These are phyloP conservation scores for Monosporascus sp. DNA, from an alignment of 2,329 filamentous ascomycete genomes.

Conservation along the genomic window DNA sequence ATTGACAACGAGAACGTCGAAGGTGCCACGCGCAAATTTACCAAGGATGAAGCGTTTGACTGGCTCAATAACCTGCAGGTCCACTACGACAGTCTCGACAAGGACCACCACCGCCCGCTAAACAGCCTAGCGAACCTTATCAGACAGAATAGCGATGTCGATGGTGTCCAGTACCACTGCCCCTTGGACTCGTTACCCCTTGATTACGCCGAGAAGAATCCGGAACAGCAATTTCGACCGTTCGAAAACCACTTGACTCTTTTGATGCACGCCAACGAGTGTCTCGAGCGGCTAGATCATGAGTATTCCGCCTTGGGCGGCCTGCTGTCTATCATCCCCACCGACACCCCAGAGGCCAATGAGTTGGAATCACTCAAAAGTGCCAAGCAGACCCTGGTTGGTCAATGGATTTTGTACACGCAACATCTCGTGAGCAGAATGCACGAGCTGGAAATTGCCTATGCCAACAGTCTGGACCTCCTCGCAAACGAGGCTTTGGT, in stretches of 20 bases:
- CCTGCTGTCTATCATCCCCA: constrained; percentile 49
- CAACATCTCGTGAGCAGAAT: constrained; percentile 50
- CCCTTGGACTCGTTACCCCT: constrained; percentile 31
- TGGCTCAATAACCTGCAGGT: constrained; percentile 48
- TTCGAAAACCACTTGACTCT: constrained; percentile 46
- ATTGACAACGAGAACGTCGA: constrained; percentile 21
- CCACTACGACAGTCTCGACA: constrained; percentile 45
- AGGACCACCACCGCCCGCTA: constrained; percentile 42
- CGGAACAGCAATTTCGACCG: constrained; percentile 23
- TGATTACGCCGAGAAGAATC: constrained; percentile 13
- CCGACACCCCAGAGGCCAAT: constrained; percentile 28
- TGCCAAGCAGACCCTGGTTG: constrained; percentile 48
- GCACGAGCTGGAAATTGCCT: constrained; percentile 52
- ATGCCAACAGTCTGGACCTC: constrained; percentile 46
- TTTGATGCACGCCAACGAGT: constrained; percentile 53
- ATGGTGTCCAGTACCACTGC: constrained; percentile 41
- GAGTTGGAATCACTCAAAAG: constrained; percentile 30
- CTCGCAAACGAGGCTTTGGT: constrained; percentile 46
- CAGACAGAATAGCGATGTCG: constrained; percentile 34
- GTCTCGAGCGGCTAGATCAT: constrained; percentile 56
- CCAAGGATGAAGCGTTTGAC: constrained; percentile 48
- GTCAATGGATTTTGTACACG: constrained; percentile 52
- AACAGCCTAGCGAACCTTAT: constrained; percentile 43
- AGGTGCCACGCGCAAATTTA: constrained; percentile 25
- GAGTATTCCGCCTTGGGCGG: constrained; percentile 53